Evolutionary conservation across 768 basidiomycete species (phyloP), one percentile per base, ranked within the genome.

Genomic region (Phaffia tasmanica): DNA sequence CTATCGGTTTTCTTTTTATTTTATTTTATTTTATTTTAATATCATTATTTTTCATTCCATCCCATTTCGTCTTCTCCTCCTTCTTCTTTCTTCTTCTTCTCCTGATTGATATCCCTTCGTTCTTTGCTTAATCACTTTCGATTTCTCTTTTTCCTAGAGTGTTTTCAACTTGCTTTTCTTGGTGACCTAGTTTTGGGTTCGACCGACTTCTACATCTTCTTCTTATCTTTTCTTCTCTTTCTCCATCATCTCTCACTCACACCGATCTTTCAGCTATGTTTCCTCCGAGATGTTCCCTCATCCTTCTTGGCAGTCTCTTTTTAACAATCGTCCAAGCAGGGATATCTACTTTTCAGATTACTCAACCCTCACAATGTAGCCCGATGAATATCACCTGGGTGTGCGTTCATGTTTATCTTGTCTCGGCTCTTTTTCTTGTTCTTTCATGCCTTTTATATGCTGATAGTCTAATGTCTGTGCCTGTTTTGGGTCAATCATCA

Each of bases 341-440:
- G 3, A 51, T 65, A 15, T 57, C 47, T 14, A 59, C 65, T 14
- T 67, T 67, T 27, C 35, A 19, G 2, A 67, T 67, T 27, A n/a
- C 42, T 4, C 35, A 56, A 16, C 60, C 65, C 3, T 21, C 21
- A 1, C 65, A 67, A 42, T 67, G 65, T 56, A 61, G 35, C n/a
- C 27, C 60, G 2, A 29, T 67, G 19, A 47, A 16, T 11, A 47
- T 67, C 65, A 54, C 32, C 14, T 67, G 65, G 65, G 62, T 55
- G 21, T 30, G 14, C 3, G 23, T 55, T 25, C 47, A 32, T 1
- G 30, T 61, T 1, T 27, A 54, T 14, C 21, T 21, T 16, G 53
- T 47, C 58, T 35, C 32, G 1, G 48, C 49, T 14, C n/a, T 23
- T n/a, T 25, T 57, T 14, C 6, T 25, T 6, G 18, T 23, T 19